Percentiles rank a stretch among this genome's conserved stretches.
phyloP scores from a whole-genome alignment of 2,329 filamentous ascomycete species.

The Colletotrichum ledebouriae region DNA sequence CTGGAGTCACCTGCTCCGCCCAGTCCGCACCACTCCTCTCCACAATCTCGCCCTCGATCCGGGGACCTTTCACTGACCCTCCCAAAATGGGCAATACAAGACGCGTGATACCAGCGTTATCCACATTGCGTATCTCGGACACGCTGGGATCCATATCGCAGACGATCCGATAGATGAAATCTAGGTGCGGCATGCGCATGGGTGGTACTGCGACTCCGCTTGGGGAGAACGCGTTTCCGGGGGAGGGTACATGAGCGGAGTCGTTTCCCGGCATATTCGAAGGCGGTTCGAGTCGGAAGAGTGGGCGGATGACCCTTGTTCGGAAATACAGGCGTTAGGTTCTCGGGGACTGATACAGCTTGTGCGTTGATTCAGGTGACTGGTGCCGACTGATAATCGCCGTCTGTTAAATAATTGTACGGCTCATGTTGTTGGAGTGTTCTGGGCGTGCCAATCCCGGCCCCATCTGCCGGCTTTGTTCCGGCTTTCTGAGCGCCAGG shows the following conservation, averaged over 20 bases:
- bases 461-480: constrained; percentile 6
- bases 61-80: constrained; percentile 43
- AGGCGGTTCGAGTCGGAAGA: neutral
- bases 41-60: constrained; percentile 43
- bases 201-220: constrained; percentile 38
- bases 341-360: neutral
- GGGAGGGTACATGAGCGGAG: constrained; percentile 33
- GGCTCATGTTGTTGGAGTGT: neutral
- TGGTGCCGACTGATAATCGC: neutral
- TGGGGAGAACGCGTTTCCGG: constrained; percentile 41
- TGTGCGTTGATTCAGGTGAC: neutral
- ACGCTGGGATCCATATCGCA: constrained; percentile 42
- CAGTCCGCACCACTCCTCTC: constrained; percentile 45
- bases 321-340: neutral
- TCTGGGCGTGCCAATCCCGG: constrained; percentile 10
- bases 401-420: constrained; percentile 13
- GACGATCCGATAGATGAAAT: constrained; percentile 46
- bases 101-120: constrained; percentile 38
- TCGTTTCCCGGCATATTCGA: neutral
- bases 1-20: constrained; percentile 39
- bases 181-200: constrained; percentile 44
- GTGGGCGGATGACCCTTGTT: neutral
- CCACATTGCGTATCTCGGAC: constrained; percentile 42
- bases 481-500: neutral
- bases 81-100: constrained; percentile 44